phyloP scores from a whole-genome alignment of 2,329 filamentous ascomycete genomes.

The Pseudonectria foliicola region DNA sequence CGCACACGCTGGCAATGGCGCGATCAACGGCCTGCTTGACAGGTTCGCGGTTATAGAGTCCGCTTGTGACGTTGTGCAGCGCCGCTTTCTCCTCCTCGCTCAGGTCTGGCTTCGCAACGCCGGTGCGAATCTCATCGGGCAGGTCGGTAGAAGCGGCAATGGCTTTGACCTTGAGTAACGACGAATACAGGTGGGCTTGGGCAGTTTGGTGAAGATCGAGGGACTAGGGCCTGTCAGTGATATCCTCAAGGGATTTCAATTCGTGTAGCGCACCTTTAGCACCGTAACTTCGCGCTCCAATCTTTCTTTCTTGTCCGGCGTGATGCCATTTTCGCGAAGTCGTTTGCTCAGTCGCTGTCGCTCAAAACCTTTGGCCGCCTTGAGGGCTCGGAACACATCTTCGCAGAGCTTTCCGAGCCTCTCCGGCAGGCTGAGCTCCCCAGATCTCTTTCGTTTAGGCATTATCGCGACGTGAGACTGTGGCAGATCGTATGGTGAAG shows the following conservation, averaged over 20 bases:
- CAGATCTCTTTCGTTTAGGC: slow-evolving; percentile 51
- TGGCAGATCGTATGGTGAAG: background rate
- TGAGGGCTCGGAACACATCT: slow-evolving; percentile 60
- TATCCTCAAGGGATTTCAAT: background rate
- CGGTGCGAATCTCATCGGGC: slow-evolving; percentile 39
- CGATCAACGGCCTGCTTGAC: slow-evolving; percentile 43
- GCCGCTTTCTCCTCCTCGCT: slow-evolving; percentile 44
- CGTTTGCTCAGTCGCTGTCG: slow-evolving; percentile 65
- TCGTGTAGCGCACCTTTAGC: slow-evolving; percentile 38
- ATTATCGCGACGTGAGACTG: slow-evolving; percentile 26
- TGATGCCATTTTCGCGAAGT: slow-evolving; percentile 39
- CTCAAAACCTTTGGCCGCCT: slow-evolving; percentile 68
- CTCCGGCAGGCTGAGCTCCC: slow-evolving; percentile 38
- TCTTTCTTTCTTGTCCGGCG: slow-evolving; percentile 45
- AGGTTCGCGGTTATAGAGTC: slow-evolving; percentile 44
- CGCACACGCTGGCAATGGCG: slow-evolving; percentile 43
- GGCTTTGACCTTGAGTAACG: slow-evolving; percentile 46
- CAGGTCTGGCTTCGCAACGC: slow-evolving; percentile 43
- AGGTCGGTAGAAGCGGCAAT: slow-evolving; percentile 45
- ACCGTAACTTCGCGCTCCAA: slow-evolving; percentile 55
- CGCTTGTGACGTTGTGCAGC: slow-evolving; percentile 54
- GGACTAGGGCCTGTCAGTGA: slow-evolving; percentile 29
- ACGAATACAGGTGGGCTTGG: slow-evolving; percentile 47
- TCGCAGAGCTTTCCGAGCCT: slow-evolving; percentile 50
- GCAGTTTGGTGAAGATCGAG: slow-evolving; percentile 52